These are phyloP conservation scores for Trichopus zeylanicus DNA, from an alignment of 116 monocot genomes.

Conservation along the genomic window DNA sequence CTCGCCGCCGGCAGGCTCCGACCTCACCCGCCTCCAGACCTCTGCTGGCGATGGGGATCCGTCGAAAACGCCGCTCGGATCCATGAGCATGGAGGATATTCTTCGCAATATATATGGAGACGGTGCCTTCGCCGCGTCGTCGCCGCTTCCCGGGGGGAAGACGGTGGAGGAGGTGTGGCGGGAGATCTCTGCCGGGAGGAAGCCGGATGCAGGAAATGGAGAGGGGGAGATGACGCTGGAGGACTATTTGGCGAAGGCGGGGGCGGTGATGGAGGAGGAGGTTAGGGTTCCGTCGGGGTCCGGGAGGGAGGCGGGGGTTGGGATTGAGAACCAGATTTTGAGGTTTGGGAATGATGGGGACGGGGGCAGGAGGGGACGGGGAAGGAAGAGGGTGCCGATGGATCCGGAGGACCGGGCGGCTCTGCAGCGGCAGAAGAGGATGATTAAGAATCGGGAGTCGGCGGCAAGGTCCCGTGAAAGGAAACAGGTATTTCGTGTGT, in stretches of 20 bases:
- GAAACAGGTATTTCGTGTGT: not conserved
- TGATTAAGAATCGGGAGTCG: slow-evolving; percentile 9
- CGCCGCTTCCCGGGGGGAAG: not conserved
- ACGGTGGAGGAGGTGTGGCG: not conserved
- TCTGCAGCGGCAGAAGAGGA: slow-evolving; percentile 10
- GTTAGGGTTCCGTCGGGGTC: not conserved
- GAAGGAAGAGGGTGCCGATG: not conserved
- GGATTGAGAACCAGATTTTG: not conserved
- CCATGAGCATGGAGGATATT: not conserved
- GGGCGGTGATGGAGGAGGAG: not conserved
- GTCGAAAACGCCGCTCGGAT: slow-evolving; percentile 5
- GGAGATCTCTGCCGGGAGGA: not conserved
- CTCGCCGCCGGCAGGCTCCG: slow-evolving; percentile 14
- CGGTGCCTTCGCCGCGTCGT: not conserved
- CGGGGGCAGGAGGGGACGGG: not conserved
- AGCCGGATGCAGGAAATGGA: slow-evolving; percentile 4
- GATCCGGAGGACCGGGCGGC: slow-evolving; percentile 5
- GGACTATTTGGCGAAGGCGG: not conserved
- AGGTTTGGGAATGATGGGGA: slow-evolving; percentile 1
- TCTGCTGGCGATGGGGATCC: not conserved
- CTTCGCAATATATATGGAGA: not conserved
- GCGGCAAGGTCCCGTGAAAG: slow-evolving; percentile 6
- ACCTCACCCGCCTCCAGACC: slow-evolving; percentile 8
- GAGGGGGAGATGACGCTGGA: slow-evolving; percentile 7
- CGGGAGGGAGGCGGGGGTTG: not conserved